Conservation (phyloP, 78 protist species). For the Dictyostelium brefeldianum region DNA sequence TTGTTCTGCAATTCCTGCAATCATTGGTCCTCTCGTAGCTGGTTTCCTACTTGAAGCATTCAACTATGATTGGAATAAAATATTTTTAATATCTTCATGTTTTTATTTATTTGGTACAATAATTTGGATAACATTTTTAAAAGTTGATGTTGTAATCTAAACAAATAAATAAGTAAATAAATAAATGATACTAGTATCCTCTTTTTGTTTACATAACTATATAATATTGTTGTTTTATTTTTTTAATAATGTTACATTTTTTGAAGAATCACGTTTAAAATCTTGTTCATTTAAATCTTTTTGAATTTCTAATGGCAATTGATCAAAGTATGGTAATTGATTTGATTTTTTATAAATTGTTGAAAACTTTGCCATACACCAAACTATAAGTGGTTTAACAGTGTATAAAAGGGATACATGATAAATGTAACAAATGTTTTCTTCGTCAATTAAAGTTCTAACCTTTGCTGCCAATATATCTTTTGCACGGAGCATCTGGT, state of each 20-base stretch:
- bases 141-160: constrained; percentile 30
- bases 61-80: constrained; percentile 13
- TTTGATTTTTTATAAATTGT: neutral
- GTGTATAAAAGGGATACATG: neutral
- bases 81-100: constrained; percentile 27
- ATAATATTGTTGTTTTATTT: no score
- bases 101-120: constrained; percentile 14
- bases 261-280: no score
- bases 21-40: constrained; percentile 13
- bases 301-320: constrained; percentile 13
- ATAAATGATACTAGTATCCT: no score
- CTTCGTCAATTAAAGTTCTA: constrained; percentile 19
- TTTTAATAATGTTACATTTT: no score
- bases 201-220: no score
- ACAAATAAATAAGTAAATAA: no score
- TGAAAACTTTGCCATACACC: constrained; percentile 35
- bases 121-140: constrained; percentile 41
- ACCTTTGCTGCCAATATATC: constrained; percentile 32
- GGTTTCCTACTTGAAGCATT: constrained; percentile 30
- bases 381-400: constrained; percentile 5
- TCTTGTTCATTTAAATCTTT: neutral
- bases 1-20: constrained; percentile 52
- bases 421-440: constrained; percentile 19
- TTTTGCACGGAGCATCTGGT: constrained; percentile 55
- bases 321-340: neutral